A percentile compares a stretch with the other conserved stretches of the same genome.
Evolutionary conservation across 2,329 filamentous ascomycete genomes (phyloP).

Genomic region (Septoria petroselini): DNA sequence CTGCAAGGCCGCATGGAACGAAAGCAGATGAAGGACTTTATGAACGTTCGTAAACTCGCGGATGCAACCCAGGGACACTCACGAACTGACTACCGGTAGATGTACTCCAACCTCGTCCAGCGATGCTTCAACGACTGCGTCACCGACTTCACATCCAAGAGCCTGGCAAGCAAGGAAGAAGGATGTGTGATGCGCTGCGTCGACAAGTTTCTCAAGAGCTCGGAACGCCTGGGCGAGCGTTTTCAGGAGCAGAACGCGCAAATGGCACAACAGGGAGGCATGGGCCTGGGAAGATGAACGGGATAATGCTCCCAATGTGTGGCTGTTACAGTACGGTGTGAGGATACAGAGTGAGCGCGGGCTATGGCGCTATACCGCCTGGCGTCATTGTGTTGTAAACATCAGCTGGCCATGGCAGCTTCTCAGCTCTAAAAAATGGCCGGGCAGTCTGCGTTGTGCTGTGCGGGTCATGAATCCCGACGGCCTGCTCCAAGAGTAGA

Average conservation of each 20-base stretch:
- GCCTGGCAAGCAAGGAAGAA: slow-evolving; percentile 80
- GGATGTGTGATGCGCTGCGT: slow-evolving; percentile 93
- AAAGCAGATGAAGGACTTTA: slow-evolving; percentile 99
- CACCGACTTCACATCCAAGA: slow-evolving; percentile 98
- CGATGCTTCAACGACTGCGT: slow-evolving; percentile 96
- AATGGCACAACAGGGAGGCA: slow-evolving; percentile 60
- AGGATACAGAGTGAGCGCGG: neutral
- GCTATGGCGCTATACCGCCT: slow-evolving; percentile 19
- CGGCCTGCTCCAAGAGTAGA: no score
- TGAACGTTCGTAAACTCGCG: slow-evolving; percentile 66
- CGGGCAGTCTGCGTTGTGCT: neutral
- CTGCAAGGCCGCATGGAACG: slow-evolving; percentile 92
- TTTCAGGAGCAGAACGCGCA: slow-evolving; percentile 74
- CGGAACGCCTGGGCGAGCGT: slow-evolving; percentile 83
- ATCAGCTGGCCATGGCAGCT: neutral
- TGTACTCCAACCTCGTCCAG: slow-evolving; percentile 72
- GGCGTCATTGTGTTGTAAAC: slow-evolving; percentile 16
- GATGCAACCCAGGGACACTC: neutral
- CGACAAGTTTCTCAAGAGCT: slow-evolving; percentile 90
- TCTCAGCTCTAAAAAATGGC: slow-evolving; percentile 15
- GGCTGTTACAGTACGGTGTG: slow-evolving; percentile 17
- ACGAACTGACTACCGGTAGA: slow-evolving; percentile 43
- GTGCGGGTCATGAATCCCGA: no score
- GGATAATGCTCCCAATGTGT: neutral
- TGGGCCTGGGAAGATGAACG: slow-evolving; percentile 30